Conservation (phyloP, 352 stramenopile genomes). For the Saprolegnia parasitica region DNA sequence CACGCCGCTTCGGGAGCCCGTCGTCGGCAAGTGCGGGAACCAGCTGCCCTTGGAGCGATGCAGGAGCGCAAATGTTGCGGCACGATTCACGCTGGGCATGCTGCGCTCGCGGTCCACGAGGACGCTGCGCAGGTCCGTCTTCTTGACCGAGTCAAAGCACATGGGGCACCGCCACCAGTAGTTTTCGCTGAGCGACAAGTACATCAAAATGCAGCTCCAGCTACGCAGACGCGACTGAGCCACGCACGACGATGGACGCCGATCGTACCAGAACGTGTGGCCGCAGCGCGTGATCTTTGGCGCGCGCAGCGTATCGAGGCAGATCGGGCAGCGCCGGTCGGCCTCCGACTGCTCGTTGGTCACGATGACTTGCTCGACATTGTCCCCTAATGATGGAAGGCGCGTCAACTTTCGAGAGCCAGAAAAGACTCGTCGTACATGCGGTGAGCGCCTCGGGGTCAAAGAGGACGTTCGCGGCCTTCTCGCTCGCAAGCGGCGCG, state of each 20-base stretch:
- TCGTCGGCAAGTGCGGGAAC: slow-evolving; percentile 52
- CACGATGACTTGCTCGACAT: slow-evolving; percentile 76
- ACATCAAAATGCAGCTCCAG: slow-evolving; percentile 79
- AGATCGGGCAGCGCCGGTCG: slow-evolving; percentile 67
- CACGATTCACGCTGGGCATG: slow-evolving; percentile 47
- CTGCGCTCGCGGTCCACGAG: slow-evolving; percentile 53
- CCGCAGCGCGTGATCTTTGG: slow-evolving; percentile 85
- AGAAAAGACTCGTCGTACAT: slow-evolving; percentile 47
- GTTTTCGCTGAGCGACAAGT: slow-evolving; percentile 79
- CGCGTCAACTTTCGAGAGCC: not conserved
- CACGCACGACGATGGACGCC: not conserved
- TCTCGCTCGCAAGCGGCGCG: slow-evolving; percentile 41
- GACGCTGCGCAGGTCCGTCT: slow-evolving; percentile 70
- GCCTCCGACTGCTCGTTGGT: slow-evolving; percentile 60
- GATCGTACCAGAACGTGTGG: slow-evolving; percentile 72
- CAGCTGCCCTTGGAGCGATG: slow-evolving; percentile 64
- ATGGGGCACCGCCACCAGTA: slow-evolving; percentile 84
- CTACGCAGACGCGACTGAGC: slow-evolving; percentile 34
- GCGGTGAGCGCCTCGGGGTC: slow-evolving; percentile 74
- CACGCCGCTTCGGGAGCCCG: slow-evolving; percentile 34
- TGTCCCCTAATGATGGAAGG: slow-evolving; percentile 47
- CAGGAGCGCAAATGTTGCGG: slow-evolving; percentile 68
- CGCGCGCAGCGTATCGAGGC: slow-evolving; percentile 65
- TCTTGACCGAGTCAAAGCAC: slow-evolving; percentile 85
- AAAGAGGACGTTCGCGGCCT: slow-evolving; percentile 48